Base-by-base conservation (phyloP, 2,329 filamentous ascomycete genomes). In the Venturia aucupariae region DNA sequence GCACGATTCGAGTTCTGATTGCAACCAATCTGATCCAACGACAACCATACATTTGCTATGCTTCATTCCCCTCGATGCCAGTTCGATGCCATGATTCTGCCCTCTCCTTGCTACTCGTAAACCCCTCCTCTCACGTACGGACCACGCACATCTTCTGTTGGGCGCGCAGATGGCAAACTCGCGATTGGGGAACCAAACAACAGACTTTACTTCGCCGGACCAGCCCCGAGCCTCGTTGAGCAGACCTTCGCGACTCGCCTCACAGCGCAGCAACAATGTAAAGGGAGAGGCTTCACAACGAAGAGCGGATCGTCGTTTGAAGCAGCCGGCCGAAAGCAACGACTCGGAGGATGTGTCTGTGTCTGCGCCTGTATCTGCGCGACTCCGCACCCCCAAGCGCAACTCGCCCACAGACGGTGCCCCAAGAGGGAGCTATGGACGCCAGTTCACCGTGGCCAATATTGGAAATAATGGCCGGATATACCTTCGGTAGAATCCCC, bases 361-460 rank as follows among this genome's bases (percentile, higher is more conserved):
- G 27, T 38, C 51, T 17, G 39, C 13, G 39, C 39, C 39, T 48
- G 44, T 24, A n/a, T n/a, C 54, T 32, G 35, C 32, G 59, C 59
- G 59, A 42, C 15, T 27, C n/a, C 35, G 59, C 38, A 32, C 15
- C 39, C 59, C 59, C 24, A 60, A 44, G 35, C 59, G 35, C 38
- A 60, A 60, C 17, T 60, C 35, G 11, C 59, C 59, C 35, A 27
- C 35, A 41, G 59, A 57, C 10, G 48, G 32, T 5, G 4, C 19
- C 51, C 15, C 51, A 35, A 63, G 41, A 27, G 62, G 44, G 6
- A 64, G 62, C 27, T 38, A 42, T 44, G 73, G 75, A 30, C 72
- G 75, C 65, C 74, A 77, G 65, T 80, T 80, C 69, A 79, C 78
- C 3, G 78, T 80, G 35, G 76, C 75, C 38, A 80, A 80, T 69